Evolutionary conservation across 768 basidiomycete species (phyloP).

Genomic region (Lactarius sanguifluus): DNA sequence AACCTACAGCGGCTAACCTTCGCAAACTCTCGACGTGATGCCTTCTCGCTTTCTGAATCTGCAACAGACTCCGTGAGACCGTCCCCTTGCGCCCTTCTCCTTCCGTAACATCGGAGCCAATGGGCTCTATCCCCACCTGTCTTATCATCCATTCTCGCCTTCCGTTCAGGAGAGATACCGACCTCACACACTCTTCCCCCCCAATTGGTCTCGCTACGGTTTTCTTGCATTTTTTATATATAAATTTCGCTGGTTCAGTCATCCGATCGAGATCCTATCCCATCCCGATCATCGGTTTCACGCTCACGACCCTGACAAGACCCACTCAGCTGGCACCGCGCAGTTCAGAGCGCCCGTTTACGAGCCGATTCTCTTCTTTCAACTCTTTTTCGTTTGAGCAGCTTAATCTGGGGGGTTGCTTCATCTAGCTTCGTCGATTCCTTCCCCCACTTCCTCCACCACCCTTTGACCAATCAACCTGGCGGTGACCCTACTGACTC

Average conservation of each 20-base stretch:
- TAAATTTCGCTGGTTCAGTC: conserved; percentile 18
- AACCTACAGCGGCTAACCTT: conserved; percentile 26
- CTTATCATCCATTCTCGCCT: conserved; percentile 25
- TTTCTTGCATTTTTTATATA: conserved; percentile 15
- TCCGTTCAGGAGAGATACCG: conserved; percentile 17
- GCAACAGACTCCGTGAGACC: conserved; percentile 27
- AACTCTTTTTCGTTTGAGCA: conserved; percentile 21
- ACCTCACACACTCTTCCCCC: conserved; percentile 12
- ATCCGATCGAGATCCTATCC: conserved; percentile 27
- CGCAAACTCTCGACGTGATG: conserved; percentile 24
- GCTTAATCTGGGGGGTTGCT: conserved; percentile 20
- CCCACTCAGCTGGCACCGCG: conserved; percentile 23
- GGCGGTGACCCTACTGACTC: conserved; percentile 28
- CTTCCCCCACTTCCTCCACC: conserved; percentile 1
- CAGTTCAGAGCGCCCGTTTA: conserved; percentile 20
- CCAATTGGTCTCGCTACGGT: conserved; percentile 21
- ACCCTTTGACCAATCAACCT: conserved; percentile 22
- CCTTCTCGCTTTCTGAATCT: conserved; percentile 12
- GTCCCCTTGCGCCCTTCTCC: conserved; percentile 27
- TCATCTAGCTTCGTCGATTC: conserved; percentile 13
- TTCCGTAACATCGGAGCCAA: conserved; percentile 29
- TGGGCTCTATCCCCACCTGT: conserved; percentile 26
- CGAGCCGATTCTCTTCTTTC: conserved; percentile 16
- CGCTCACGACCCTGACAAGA: conserved; percentile 20
- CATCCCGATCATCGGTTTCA: conserved; percentile 31